Base-by-base conservation (phyloP, 78 protist genomes). In the Dictyostelium purpureum region DNA sequence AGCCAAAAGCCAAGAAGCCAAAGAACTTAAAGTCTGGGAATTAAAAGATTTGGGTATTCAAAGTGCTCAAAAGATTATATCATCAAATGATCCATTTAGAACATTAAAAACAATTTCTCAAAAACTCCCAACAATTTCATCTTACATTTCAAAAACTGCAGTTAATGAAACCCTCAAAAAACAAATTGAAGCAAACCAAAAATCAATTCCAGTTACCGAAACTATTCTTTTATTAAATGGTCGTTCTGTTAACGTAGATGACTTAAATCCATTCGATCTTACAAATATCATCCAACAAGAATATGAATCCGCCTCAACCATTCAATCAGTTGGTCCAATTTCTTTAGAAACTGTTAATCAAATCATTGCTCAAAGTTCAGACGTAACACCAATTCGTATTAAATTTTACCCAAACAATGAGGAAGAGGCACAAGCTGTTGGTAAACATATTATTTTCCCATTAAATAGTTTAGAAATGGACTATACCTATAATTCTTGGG, bases 21-120 rank as follows among this genome's bases (percentile, higher is more conserved):
- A 51, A 31, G 78, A 77, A n/a, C 81, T 91, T 4, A 79, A 91
- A 33, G 74, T 73, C 6, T 91, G 95, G 95, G 87, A 91, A 47
- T 6, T 91, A 14, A 65, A 79, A 19, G 90, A 91, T 59, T 47
- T 91, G 21, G 95, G 95, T 35, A 28, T 91, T 38, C 88, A 91
- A 71, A 43, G 91, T 16, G 80, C 95, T 19, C 90, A 91, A 65
- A 71, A 70, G 67, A 67, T 91, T 28, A 51, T 74, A 43, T 38
- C 35, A 16, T 74, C 90, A 16, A 24, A 37, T 16, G 90, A 91
- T 28, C 90, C 90, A 49, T 40, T 91, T 33, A 57, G 77, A 57
- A 77, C 81, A 10, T 28, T 91, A 69, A 67, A n/a, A 24, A 74
- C 47, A 18, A 79, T 91, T 24, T 33, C 82, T 0, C 89, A 87